These are phyloP conservation scores for Ceratocystis smalleyi DNA, from an alignment of 2,329 filamentous ascomycete genomes.

Conservation along the genomic window DNA sequence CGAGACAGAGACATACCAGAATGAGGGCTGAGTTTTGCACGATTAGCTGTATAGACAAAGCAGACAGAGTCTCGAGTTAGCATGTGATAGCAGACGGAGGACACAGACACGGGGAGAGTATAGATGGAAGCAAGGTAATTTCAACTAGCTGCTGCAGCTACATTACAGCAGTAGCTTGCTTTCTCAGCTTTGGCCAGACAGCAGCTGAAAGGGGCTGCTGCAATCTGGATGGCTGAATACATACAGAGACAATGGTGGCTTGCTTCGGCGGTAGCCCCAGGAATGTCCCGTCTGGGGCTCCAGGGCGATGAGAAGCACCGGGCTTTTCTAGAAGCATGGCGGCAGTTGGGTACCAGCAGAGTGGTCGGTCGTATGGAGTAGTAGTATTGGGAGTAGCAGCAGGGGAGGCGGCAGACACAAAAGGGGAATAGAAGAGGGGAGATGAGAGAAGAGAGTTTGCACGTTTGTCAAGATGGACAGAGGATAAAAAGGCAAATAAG, in stretches of 20 bases:
- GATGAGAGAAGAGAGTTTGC: no score
- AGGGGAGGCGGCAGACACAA: no score
- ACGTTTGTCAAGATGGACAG: no score
- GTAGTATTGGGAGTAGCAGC: not conserved
- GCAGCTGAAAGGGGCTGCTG: no score
- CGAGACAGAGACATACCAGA: slow-evolving; percentile 33
- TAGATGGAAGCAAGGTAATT: not conserved
- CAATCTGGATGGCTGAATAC: not conserved
- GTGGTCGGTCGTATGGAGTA: not conserved
- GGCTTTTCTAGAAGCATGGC: slow-evolving; percentile 14
- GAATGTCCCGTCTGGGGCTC: slow-evolving; percentile 10
- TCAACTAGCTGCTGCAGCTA: not conserved
- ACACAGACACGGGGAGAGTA: not conserved
- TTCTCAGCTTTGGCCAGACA: no score
- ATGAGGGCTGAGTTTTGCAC: slow-evolving; percentile 64
- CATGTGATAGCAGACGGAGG: not conserved
- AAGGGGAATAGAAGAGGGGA: no score
- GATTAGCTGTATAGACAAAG: slow-evolving; percentile 38
- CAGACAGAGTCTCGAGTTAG: not conserved
- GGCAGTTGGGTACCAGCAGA: not conserved
- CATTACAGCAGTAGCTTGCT: no score
- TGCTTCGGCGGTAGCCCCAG: slow-evolving; percentile 15
- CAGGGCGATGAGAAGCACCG: slow-evolving; percentile 5
- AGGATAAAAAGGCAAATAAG: not conserved
- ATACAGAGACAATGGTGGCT: slow-evolving; percentile 14